Percentiles rank a stretch among this genome's conserved stretches.
Conservation (phyloP, 345 rosid genomes). For the Durio zibethinus region DNA sequence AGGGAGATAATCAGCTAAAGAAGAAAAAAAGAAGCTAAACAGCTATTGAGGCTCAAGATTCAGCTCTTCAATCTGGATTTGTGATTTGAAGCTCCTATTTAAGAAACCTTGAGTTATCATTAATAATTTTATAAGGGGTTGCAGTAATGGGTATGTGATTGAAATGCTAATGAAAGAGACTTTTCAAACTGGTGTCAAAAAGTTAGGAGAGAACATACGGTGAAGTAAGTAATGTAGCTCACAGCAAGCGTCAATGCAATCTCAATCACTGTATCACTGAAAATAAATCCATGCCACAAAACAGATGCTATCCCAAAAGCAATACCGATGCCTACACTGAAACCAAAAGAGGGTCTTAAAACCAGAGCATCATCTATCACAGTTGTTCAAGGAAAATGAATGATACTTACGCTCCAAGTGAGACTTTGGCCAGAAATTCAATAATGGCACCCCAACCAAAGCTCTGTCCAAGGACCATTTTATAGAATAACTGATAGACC, state of each 20-base stretch:
- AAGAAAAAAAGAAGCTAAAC: not conserved
- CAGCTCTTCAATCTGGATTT: not conserved
- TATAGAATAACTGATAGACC: conserved; percentile 84
- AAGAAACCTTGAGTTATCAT: not conserved
- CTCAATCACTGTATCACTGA: conserved; percentile 90
- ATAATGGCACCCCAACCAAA: conserved; percentile 52
- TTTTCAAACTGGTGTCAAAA: not conserved
- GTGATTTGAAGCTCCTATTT: not conserved
- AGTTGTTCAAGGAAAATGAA: conserved; percentile 10
- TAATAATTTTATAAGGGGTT: not conserved
- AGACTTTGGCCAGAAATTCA: conserved; percentile 59
- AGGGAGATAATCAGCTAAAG: not conserved
- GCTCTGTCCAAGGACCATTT: conserved; percentile 72
- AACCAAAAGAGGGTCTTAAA: conserved; percentile 31
- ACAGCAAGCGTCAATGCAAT: conserved; percentile 82
- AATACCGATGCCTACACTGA: conserved; percentile 84
- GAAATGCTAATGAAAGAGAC: not conserved
- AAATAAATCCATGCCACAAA: conserved; percentile 90
- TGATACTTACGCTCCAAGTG: conserved; percentile 92
- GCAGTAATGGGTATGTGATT: not conserved
- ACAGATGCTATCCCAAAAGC: conserved; percentile 89
- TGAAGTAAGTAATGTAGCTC: conserved; percentile 87
- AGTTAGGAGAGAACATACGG: conserved; percentile 51
- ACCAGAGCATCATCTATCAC: conserved; percentile 8
- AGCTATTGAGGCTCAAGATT: not conserved